Percentiles rank a stretch among this genome's conserved stretches.
phyloP scores from a whole-genome alignment of 2,329 filamentous ascomycete genomes.

The Beauveria asiatica region DNA sequence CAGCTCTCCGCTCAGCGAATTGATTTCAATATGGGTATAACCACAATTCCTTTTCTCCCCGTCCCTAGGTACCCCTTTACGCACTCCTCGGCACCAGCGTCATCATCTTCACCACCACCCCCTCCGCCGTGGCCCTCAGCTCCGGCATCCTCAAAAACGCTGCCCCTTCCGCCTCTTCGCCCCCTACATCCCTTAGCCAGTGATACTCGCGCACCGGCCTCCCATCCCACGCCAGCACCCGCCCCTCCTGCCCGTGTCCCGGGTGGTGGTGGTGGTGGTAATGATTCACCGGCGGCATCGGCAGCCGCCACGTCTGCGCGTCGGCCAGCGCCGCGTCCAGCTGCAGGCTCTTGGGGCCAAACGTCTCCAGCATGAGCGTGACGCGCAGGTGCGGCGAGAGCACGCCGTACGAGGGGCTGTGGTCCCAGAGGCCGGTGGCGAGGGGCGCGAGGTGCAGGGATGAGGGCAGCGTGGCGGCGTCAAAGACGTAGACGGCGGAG shows the following conservation, averaged over 20 bases:
- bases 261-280: background rate
- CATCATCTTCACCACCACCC: constrained; percentile 8
- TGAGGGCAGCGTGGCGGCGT: background rate
- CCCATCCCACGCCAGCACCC: constrained; percentile 6
- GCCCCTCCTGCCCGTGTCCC: background rate
- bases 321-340: constrained; percentile 3
- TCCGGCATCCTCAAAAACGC: background rate
- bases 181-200: constrained; percentile 1
- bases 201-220: background rate
- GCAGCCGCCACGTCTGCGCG: background rate
- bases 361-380: constrained; percentile 6
- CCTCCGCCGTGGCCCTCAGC: background rate
- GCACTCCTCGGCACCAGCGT: background rate
- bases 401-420: background rate
- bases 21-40: background rate
- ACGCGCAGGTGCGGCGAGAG: constrained; percentile 1
- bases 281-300: constrained; percentile 3
- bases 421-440: background rate
- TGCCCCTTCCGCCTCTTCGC: background rate
- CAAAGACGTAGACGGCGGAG: background rate
- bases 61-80: background rate
- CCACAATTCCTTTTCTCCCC: background rate
- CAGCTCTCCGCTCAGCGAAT: too few species aligned
- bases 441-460: background rate
- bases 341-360: constrained; percentile 9